A percentile compares a stretch with the other conserved stretches of the same genome.
Evolutionary conservation across 768 basidiomycete species (phyloP).

Genomic region (Calocybe cyanea): DNA sequence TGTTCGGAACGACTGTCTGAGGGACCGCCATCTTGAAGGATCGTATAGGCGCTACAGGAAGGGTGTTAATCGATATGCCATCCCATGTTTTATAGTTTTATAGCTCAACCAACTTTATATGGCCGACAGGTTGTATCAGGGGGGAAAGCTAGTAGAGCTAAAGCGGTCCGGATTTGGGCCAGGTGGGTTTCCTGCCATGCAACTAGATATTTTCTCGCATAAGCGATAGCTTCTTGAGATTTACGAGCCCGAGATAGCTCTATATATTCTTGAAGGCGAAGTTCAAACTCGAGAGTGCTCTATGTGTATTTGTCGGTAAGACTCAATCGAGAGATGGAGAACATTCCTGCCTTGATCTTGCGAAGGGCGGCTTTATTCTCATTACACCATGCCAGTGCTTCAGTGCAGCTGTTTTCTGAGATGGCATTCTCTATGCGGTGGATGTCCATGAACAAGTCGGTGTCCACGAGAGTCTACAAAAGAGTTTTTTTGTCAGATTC

Average conservation of each 20-base stretch:
- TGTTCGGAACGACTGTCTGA: slow-evolving; percentile 76
- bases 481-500: slow-evolving; percentile 1
- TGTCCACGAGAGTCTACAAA: slow-evolving; percentile 77
- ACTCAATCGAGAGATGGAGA: slow-evolving; percentile 1
- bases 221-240: slow-evolving; percentile 74
- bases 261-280: slow-evolving; percentile 94
- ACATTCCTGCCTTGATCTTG: slow-evolving; percentile 70
- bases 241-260: slow-evolving; percentile 75
- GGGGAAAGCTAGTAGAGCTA: slow-evolving; percentile 71
- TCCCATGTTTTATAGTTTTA: too few species aligned
- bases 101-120: slow-evolving; percentile 60
- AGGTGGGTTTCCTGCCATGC: slow-evolving; percentile 82
- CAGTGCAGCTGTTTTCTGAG: slow-evolving; percentile 68
- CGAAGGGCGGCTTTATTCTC: slow-evolving; percentile 92
- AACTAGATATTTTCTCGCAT: slow-evolving; percentile 76
- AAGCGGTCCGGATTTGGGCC: slow-evolving; percentile 70
- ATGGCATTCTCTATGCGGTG: slow-evolving; percentile 83
- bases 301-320: slow-evolving; percentile 26
- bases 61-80: background rate
- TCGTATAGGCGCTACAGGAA: slow-evolving; percentile 75
- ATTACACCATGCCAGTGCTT: slow-evolving; percentile 92
- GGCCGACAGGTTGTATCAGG: slow-evolving; percentile 68
- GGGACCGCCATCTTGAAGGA: slow-evolving; percentile 65
- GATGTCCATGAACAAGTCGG: slow-evolving; percentile 89
- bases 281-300: slow-evolving; percentile 95